phyloP scores from a whole-genome alignment of 179 eudicot species.

The Spergularia azorica region DNA sequence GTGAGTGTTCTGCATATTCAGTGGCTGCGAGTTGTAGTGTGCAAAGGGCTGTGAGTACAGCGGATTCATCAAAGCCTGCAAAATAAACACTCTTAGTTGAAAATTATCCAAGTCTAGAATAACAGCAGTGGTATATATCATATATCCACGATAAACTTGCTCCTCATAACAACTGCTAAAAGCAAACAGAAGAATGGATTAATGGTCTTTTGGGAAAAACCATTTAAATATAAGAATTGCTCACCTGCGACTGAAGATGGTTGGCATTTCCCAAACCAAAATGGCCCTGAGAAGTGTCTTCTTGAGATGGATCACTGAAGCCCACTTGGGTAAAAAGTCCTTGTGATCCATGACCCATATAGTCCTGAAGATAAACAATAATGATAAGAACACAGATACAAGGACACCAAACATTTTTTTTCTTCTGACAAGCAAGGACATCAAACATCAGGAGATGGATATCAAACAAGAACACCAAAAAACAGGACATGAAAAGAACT shows the following conservation, averaged over 20 bases:
- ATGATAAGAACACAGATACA: background rate
- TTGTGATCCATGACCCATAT: constrained; percentile 79
- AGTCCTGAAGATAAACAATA: constrained; percentile 35
- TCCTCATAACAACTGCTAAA: background rate
- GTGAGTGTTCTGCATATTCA: constrained; percentile 65
- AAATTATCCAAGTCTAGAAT: background rate
- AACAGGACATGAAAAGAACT: constrained; percentile 11
- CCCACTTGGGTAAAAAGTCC: constrained; percentile 83
- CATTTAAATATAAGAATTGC: too few species aligned
- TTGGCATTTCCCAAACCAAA: constrained; percentile 57
- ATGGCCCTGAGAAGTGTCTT: constrained; percentile 74
- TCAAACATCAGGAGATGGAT: too few species aligned
- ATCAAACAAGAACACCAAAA: background rate
- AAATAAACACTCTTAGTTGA: constrained; percentile 27
- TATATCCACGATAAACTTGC: background rate
- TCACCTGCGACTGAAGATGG: constrained; percentile 81
- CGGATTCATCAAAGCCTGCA: constrained; percentile 87
- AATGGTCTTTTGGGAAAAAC: too few species aligned
- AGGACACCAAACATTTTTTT: background rate
- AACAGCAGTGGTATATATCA: background rate
- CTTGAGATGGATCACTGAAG: constrained; percentile 83
- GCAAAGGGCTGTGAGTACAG: constrained; percentile 89
- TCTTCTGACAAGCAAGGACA: too few species aligned
- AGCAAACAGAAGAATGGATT: too few species aligned
- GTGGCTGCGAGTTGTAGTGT: constrained; percentile 79